Base-by-base conservation (phyloP, 2,329 filamentous ascomycete species). In the Fusarium sp. region DNA sequence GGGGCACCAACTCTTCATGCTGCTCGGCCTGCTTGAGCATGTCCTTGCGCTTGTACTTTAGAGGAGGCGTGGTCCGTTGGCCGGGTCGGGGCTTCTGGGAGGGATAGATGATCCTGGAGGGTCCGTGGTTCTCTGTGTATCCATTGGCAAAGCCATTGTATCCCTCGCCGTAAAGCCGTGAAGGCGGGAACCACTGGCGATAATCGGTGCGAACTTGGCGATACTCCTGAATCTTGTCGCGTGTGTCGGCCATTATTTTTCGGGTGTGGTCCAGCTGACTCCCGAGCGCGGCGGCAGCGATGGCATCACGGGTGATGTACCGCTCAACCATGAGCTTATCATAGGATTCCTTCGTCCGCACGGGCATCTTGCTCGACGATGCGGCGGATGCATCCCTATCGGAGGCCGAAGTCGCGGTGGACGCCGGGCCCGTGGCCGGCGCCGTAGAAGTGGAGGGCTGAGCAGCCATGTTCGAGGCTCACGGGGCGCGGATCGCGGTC, bases 71-170 rank as follows among this genome's bases (percentile, higher is more conserved):
- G 76, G 92, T 91, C 75, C 94, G 91, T 77, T 93, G 93, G 40
- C 95, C 95, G 1, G 93, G 92, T 64, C 93, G 91, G 72, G 90
- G 91, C 80, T 95, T 93, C 76, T 94, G 90, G 43, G 87, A 85
- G 25, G 95, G 95, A 84, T 98, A 98, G 52, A 98, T 83, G 69
- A 98, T 86, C 72, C 90, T 89, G 52, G 92, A 88, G 59, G 90
- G 91, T 56, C 88, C 88, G 67, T 92, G 87, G 69, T 87, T 86
- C 79, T 95, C 95, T 33, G 96, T 98, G 78, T 91, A 88, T 70
- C 93, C 93, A 85, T 98, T 98, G 74, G 94, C 96, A 80, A 93
- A 98, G 52, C 95, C 96, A 80, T 90, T 91, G 81, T 97, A 99
- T 64, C 97, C 97, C 77, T 87, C 90, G 83, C 87, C 93, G 84